Evolutionary conservation across 495 filamentous ascomycete species (phyloP), one percentile per base, ranked within the genome.

Genomic region (Penicillium manginii): DNA sequence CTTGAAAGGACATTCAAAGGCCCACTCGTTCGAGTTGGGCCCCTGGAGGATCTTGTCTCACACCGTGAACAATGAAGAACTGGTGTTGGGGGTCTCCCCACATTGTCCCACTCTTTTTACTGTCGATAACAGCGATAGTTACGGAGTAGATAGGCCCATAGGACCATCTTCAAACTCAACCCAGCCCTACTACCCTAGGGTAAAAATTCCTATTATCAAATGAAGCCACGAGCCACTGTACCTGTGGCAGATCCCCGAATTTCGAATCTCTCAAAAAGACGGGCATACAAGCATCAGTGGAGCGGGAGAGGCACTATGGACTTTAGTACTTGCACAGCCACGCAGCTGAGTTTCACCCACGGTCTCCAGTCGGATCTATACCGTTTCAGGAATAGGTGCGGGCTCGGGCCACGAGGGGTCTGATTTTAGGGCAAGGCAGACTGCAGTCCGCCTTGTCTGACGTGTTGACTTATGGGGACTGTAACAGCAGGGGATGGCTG

Each of bases 261-360:
- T 21, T 45, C 18, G 21, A 23, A 26, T 8, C 21, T 12, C 1
- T 11, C 43, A 22, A 56, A 23, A 56, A 23, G n/a, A n/a, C n/a
- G n/a, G n/a, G n/a, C 17, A 43, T 17, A 43, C 19, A 26, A 57
- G 14, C 43, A 49, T 43, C 29, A 1, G 43, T 53, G 39, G 53
- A 33, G 45, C 43, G 45, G 21, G 32, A 50, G 39, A 50, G 15
- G 23, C 52, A 45, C 26, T 40, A 17, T 23, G 33, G 45, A 26
- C 40, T 32, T 53, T 52, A 18, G 54, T 50, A 42, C 46, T 62
- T 70, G 66, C 71, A 73, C 71, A 73, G 71, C 71, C 71, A 71
- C 71, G 50, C 62, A 71, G 65, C 68, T 66, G 60, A 62, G 54
- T 52, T 58, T 53, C 54, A 62, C 51, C 50, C 46, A 54, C 52